Base-by-base conservation (phyloP, 495 filamentous ascomycete genomes). In the Hyaloscypha bicolor region DNA sequence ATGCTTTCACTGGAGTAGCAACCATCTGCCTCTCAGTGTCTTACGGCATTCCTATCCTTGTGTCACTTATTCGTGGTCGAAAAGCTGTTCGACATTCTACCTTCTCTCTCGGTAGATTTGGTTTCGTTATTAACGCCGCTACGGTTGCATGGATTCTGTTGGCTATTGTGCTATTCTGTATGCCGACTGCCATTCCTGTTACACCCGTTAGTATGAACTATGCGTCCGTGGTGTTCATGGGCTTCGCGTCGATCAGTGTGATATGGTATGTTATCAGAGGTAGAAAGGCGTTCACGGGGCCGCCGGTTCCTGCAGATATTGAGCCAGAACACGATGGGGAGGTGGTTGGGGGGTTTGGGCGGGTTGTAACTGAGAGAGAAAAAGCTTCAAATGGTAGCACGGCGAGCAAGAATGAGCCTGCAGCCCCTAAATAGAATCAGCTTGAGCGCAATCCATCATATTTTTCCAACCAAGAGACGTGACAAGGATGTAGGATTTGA, bases 261-360 rank as follows among this genome's bases (percentile, higher is more conserved):
- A 69, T 82, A 1, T 92, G 89, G 89, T 92, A 93, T 79, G 82
- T 89, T 60, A 79, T 82, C 1, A 87, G 88, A 76, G 90, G 88
- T 16, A 83, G 87, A 62, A 89, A 88, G 73, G 79, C 83, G 48
- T 90, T 90, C 74, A 84, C 80, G 12, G 89, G 89, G 0, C 89
- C 89, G 2, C 85, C 87, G 0, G 72, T 89, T 21, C 71, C 74
- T 55, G 73, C 76, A 33, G 80, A 83, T 42, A 77, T 80, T 25
- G 75, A 75, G 60, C 65, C 66, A 1, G 73, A 75, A 19, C 37
- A 73, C 25, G 65, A 71, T 32, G 74, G 71, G 1, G 66, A 71
- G 11, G 69, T 75, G n/a, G 71, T 74, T 9, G 65, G 68, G 19
- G 75, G 72, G 1, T 64, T 72, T 14, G 65, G 61, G 25, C 61